Evolutionary conservation across 495 filamentous ascomycete genomes (phyloP).

Genomic region (Staphylotrichum longicolle): DNA sequence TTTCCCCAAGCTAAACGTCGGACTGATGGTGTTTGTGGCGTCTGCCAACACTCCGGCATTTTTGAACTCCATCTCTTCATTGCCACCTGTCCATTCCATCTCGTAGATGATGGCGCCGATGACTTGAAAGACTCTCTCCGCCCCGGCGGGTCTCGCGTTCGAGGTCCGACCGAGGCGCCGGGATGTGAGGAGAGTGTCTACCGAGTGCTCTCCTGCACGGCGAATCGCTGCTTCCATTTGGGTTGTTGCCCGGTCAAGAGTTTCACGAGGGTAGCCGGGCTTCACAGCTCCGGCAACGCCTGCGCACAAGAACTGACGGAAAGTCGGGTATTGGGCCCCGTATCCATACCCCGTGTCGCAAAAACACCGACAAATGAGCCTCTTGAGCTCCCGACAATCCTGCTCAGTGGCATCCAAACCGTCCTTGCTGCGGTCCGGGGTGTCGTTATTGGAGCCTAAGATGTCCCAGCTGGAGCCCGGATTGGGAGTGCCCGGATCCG

Average conservation of each 20-base stretch:
- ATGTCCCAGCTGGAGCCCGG: too few species aligned
- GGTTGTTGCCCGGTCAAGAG: background rate
- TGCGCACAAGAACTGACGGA: background rate
- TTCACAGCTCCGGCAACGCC: background rate
- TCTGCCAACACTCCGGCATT: background rate
- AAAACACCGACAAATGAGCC: background rate
- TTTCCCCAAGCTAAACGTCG: background rate
- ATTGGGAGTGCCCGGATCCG: background rate
- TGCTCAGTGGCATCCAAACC: too few species aligned
- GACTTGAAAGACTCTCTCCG: background rate
- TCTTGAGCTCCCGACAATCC: background rate
- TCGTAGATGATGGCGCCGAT: constrained; percentile 2
- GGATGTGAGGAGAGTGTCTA: background rate
- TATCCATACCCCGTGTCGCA: background rate
- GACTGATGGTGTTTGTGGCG: background rate
- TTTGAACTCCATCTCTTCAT: background rate
- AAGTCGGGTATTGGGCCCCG: background rate
- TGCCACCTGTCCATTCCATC: background rate
- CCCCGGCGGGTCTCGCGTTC: background rate
- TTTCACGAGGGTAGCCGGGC: background rate
- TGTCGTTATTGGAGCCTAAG: too few species aligned
- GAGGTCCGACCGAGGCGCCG: background rate
- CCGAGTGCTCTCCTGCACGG: background rate
- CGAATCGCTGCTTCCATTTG: background rate
- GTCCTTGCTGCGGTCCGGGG: too few species aligned